A percentile compares a stretch with the other conserved stretches of the same genome.
Conservation (phyloP, 2,329 filamentous ascomycete species). For the Aspergillus sp. region DNA sequence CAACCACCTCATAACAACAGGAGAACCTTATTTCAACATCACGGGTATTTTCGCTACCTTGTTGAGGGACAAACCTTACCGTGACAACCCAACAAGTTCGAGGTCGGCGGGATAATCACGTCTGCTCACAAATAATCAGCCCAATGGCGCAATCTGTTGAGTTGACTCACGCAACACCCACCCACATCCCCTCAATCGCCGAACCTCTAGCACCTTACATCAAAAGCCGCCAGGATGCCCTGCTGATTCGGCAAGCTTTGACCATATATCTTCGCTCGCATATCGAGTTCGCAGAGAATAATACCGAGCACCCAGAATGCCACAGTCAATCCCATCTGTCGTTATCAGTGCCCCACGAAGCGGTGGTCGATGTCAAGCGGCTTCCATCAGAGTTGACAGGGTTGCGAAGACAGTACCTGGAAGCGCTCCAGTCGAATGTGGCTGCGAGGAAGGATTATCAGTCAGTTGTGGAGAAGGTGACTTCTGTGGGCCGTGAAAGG, state of each 20-base stretch:
- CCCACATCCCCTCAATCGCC: constrained; percentile 38
- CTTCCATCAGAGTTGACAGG: constrained; percentile 45
- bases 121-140: neutral
- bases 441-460: constrained; percentile 43
- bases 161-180: constrained; percentile 16
- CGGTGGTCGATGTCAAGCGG: constrained; percentile 35
- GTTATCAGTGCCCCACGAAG: constrained; percentile 37
- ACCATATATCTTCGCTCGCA: constrained; percentile 42
- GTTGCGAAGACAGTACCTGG: constrained; percentile 46
- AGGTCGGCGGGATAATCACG: too few relatives aligned
- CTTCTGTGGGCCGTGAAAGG: constrained; percentile 29
- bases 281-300: constrained; percentile 34
- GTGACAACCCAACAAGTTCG: too few relatives aligned
- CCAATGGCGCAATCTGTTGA: constrained; percentile 27
- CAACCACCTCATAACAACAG: too few relatives aligned
- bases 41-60: too few relatives aligned
- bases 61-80: too few relatives aligned
- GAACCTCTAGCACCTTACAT: constrained; percentile 42
- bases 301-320: constrained; percentile 21
- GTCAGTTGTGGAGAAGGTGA: constrained; percentile 35
- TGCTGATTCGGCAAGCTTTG: constrained; percentile 42
- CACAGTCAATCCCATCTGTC: constrained; percentile 35
- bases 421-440: constrained; percentile 47
- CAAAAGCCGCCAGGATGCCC: constrained; percentile 40
- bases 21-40: too few relatives aligned